Conservation (phyloP, 2,329 filamentous ascomycete species). For the Amphichorda felina region DNA sequence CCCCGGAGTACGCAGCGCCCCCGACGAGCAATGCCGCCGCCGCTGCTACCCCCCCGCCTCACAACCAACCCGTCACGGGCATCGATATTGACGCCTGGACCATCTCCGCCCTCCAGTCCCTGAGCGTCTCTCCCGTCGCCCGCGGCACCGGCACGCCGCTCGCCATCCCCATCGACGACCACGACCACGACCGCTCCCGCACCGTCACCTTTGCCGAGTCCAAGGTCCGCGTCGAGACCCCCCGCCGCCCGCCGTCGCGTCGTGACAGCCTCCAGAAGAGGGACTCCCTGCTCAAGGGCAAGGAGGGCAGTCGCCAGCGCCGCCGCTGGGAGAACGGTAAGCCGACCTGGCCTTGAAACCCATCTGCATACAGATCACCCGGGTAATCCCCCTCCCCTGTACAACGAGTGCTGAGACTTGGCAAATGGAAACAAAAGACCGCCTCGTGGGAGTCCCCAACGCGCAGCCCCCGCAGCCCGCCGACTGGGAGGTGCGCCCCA, state of each 20-base stretch:
- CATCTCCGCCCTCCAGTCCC: slow-evolving; percentile 40
- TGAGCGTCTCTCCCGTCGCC: slow-evolving; percentile 41
- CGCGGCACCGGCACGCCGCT: slow-evolving; percentile 52
- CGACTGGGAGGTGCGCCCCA: slow-evolving; percentile 77
- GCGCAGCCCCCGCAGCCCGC: slow-evolving; percentile 67
- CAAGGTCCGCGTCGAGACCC: slow-evolving; percentile 16
- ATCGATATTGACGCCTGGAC: slow-evolving; percentile 60
- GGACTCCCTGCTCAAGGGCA: slow-evolving; percentile 74
- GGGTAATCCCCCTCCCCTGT: too few relatives aligned
- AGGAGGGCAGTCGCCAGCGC: slow-evolving; percentile 76
- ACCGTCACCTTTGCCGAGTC: slow-evolving; percentile 9
- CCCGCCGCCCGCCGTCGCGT: slow-evolving; percentile 31
- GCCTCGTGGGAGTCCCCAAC: slow-evolving; percentile 75
- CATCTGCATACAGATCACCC: too few relatives aligned
- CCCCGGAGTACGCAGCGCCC: slow-evolving; percentile 20
- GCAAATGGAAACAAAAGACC: slow-evolving; percentile 50
- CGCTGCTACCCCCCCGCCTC: slow-evolving; percentile 7
- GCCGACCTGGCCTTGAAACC: too few relatives aligned
- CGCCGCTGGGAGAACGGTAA: slow-evolving; percentile 93
- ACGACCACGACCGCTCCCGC: slow-evolving; percentile 3
- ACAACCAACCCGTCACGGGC: slow-evolving; percentile 12
- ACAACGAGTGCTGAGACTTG: too few relatives aligned
- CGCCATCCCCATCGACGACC: slow-evolving; percentile 64
- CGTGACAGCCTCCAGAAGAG: slow-evolving; percentile 48
- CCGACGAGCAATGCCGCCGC: slow-evolving; percentile 5